phyloP scores from a whole-genome alignment of 176 grass and related monocot species.

The Urochloa ruziziensis region DNA sequence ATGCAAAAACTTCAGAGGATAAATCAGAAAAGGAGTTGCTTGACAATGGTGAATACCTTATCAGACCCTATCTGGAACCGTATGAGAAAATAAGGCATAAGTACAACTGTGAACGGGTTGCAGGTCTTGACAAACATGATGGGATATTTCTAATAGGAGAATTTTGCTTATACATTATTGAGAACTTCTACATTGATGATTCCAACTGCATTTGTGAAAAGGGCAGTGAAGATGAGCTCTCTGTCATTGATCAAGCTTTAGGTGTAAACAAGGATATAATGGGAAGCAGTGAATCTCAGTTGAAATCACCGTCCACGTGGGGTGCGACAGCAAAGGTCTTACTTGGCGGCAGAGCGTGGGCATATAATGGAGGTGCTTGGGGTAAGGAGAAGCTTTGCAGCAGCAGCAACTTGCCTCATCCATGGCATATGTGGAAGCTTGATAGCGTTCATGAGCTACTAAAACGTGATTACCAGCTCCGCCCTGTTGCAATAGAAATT shows the following conservation, averaged over 20 bases:
- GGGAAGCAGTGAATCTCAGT: slow-evolving; percentile 71
- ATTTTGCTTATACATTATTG: slow-evolving; percentile 91
- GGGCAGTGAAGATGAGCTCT: slow-evolving; percentile 80
- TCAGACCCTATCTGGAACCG: slow-evolving; percentile 94
- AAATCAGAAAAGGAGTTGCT: slow-evolving; percentile 89
- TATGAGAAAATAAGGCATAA: slow-evolving; percentile 88
- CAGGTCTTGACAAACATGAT: slow-evolving; percentile 92
- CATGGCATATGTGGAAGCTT: slow-evolving; percentile 99
- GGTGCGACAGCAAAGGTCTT: slow-evolving; percentile 47
- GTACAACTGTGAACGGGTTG: slow-evolving; percentile 96
- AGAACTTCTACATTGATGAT: slow-evolving; percentile 97
- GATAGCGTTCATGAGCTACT: slow-evolving; percentile 97
- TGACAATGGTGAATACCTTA: slow-evolving; percentile 98
- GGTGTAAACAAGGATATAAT: slow-evolving; percentile 94
- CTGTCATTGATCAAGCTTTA: slow-evolving; percentile 97
- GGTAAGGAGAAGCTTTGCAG: slow-evolving; percentile 91
- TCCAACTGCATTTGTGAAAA: slow-evolving; percentile 96
- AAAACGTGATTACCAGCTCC: slow-evolving; percentile 97
- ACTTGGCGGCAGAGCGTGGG: slow-evolving; percentile 94
- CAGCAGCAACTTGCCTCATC: slow-evolving; percentile 81
- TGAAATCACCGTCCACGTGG: slow-evolving; percentile 72
- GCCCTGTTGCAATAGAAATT: slow-evolving; percentile 96
- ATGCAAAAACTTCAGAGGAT: slow-evolving; percentile 70
- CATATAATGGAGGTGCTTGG: slow-evolving; percentile 97
- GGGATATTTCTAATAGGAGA: slow-evolving; percentile 99